A percentile compares a stretch with the other conserved stretches of the same genome.
Evolutionary conservation across 2,329 filamentous ascomycete genomes (phyloP).

Genomic region (Cryphonectria japonica): DNA sequence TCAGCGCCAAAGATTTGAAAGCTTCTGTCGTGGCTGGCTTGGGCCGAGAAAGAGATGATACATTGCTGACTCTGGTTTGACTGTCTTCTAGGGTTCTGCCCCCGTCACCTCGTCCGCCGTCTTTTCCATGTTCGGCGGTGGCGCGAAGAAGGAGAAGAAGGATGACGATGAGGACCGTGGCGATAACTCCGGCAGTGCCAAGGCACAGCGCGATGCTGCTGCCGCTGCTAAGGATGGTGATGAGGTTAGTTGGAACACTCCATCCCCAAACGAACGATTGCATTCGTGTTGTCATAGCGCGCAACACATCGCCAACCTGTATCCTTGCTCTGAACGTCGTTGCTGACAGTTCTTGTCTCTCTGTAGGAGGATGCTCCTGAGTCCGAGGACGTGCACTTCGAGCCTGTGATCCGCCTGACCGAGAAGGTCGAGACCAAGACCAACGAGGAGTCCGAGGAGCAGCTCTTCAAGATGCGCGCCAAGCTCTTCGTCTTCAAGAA

Average conservation of each 20-base stretch:
- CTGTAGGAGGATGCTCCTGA: slow-evolving; percentile 75
- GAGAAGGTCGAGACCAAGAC: slow-evolving; percentile 98
- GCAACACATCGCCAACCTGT: not conserved
- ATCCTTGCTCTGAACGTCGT: not conserved
- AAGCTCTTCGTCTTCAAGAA: slow-evolving; percentile 99
- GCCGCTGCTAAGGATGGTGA: slow-evolving; percentile 59
- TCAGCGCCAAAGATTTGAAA: not conserved
- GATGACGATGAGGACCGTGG: slow-evolving; percentile 78
- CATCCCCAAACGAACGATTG: not conserved
- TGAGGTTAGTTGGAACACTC: slow-evolving; percentile 50
- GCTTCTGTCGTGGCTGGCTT: not conserved
- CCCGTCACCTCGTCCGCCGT: slow-evolving; percentile 67
- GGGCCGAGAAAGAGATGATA: not conserved
- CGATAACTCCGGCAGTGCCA: slow-evolving; percentile 87
- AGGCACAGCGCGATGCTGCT: slow-evolving; percentile 71
- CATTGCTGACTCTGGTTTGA: slow-evolving; percentile 11
- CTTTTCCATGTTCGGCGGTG: slow-evolving; percentile 99
- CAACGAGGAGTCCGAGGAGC: slow-evolving; percentile 97
- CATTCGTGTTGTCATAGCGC: not conserved
- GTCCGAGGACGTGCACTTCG: slow-evolving; percentile 93
- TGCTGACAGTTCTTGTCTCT: slow-evolving; percentile 22
- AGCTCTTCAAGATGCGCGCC: slow-evolving; percentile 98
- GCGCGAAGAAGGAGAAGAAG: slow-evolving; percentile 96
- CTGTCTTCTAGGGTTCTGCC: slow-evolving; percentile 21
- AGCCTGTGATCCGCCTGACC: slow-evolving; percentile 93